A percentile compares a stretch with the other conserved stretches of the same genome.
Conservation (phyloP, 2,329 filamentous ascomycete species). For the Colletotrichum sp. region DNA sequence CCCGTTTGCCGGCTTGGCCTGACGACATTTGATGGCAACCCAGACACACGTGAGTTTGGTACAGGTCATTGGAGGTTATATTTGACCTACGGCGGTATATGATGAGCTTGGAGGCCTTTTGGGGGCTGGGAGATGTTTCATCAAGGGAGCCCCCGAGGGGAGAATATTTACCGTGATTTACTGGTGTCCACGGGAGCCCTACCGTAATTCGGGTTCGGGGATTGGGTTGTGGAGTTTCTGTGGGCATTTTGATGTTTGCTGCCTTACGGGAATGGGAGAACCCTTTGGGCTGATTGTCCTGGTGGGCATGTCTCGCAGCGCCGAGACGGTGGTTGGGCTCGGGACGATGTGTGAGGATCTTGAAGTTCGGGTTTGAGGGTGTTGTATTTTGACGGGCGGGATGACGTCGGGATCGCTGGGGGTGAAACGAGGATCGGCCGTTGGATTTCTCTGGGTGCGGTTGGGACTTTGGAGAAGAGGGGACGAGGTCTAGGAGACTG, state of each 20-base stretch:
- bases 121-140: neutral
- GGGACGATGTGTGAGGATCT: neutral
- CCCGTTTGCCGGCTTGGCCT: neutral
- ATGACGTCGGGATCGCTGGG: neutral
- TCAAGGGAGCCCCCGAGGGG: neutral
- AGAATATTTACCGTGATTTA: neutral
- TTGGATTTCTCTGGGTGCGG: neutral
- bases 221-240: neutral
- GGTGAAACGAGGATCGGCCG: neutral
- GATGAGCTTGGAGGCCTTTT: neutral
- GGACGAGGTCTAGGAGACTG: no score
- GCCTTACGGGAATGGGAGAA: neutral
- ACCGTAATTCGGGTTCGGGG: neutral
- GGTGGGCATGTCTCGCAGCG: accelerated
- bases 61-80: neutral
- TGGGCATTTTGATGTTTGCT: neutral
- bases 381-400: neutral
- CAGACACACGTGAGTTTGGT: neutral
- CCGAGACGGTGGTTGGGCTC: neutral
- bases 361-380: neutral
- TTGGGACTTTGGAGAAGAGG: neutral
- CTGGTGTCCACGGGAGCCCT: neutral
- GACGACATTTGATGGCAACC: neutral
- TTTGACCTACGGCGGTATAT: neutral
- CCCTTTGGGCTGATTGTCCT: neutral